Evolutionary conservation across 345 rosid genomes (phyloP), one percentile per base, ranked within the genome.

Genomic region (Ailanthus altissimus): DNA sequence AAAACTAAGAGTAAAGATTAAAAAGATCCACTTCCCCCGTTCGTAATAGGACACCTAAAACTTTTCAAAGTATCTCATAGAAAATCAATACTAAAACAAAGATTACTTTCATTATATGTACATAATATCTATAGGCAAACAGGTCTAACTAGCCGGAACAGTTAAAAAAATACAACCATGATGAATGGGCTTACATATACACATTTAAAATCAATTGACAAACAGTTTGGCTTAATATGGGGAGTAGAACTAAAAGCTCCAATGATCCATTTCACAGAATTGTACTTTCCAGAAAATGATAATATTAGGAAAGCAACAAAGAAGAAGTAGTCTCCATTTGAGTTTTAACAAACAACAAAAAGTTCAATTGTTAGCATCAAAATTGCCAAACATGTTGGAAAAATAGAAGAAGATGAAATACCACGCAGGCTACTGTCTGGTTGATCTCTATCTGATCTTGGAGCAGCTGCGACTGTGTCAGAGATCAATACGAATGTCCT

Each of bases 401-500:
- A 6, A 28, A 42, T 2, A 56, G 40, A 76, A 21, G 49, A 43
- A 43, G 76, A 62, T 72, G 77, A 50, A 20, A 26, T 84, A 95
- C 98, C 99, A 13, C 92, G 97, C 80, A 91, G 93, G 72, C 77
- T 75, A 79, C 77, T 83, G 81, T 93, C 97, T 42, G 84, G 21
- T 67, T 46, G 49, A 23, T 84, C 97, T 84, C 73, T 86, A 61
- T 89, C 90, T 58, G 88, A 73, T 84, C 84, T 89, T 71, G 93
- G 89, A 71, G 93, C 86, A 77, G 88, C 85, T 60, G 86, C 93
- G 25, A 90, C 90, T 28, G 90, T 15, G 64, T 89, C 97, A 46
- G 97, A 90, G 73, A 96, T 93, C 89, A 96, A 85, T 86, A 87
- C 88, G 81, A 96, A 76, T 6, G 98, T 83, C 86, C 81, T 92